phyloP scores from a whole-genome alignment of 75 land plant species.

The Azolla pinnata region DNA sequence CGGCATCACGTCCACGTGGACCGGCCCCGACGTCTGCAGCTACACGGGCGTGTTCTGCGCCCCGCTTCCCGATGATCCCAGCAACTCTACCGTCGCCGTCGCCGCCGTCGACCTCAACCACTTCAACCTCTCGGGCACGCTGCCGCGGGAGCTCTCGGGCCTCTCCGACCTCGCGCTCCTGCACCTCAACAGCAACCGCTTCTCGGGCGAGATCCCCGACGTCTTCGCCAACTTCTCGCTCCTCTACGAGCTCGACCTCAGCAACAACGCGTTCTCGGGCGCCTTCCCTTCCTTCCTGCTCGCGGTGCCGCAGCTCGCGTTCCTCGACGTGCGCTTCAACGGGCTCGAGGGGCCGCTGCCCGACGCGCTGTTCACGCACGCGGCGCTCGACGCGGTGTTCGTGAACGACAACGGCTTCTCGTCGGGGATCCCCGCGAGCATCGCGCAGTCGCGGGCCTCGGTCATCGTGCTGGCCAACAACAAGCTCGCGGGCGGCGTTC shows the following conservation, averaged over 20 bases:
- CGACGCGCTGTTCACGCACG: conserved; percentile 19
- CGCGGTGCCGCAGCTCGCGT: conserved; percentile 22
- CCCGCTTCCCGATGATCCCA: conserved; percentile 21
- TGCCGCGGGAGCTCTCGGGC: conserved; percentile 28
- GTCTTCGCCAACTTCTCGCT: conserved; percentile 20
- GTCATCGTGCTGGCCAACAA: conserved; percentile 37
- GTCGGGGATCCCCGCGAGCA: conserved; percentile 12
- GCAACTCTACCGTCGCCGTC: conserved; percentile 26
- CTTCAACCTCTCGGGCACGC: conserved; percentile 29
- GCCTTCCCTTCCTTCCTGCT: conserved; percentile 33
- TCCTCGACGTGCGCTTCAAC: conserved; percentile 47
- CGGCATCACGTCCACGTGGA: conserved; percentile 39
- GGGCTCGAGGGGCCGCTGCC: conserved; percentile 35
- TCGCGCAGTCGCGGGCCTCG: conserved; percentile 34
- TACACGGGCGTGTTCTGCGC: conserved; percentile 50
- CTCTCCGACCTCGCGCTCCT: conserved; percentile 35
- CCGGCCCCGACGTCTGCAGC: conserved; percentile 39
- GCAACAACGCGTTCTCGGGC: conserved; percentile 42
- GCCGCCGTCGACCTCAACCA: conserved; percentile 44
- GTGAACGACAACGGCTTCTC: conserved; percentile 39
- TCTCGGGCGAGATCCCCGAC: conserved; percentile 32
- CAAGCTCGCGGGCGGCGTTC: conserved; percentile 29
- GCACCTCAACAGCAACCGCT: conserved; percentile 42
- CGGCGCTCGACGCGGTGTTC: conserved; percentile 31
- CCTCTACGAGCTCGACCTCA: conserved; percentile 48